A percentile compares a stretch with the other conserved stretches of the same genome.
Conservation (phyloP, 305 asterid genomes). For the Stenogyne calaminthoides region DNA sequence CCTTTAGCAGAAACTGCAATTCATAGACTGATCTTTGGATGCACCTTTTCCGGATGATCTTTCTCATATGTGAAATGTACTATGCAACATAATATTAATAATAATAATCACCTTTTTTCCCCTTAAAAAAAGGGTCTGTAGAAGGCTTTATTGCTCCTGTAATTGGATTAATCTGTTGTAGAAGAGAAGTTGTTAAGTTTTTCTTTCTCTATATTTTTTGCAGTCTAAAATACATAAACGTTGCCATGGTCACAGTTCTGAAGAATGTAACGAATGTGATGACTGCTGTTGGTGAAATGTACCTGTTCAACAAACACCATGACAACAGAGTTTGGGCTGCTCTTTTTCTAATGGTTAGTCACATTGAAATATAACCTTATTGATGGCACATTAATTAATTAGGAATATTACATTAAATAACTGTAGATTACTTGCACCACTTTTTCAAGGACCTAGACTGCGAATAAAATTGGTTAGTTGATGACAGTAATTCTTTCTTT, state of each 20-base stretch:
- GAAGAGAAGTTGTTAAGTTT: slow-evolving; percentile 6
- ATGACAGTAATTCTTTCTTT: not conserved
- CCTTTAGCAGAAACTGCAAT: not conserved
- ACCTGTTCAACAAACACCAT: slow-evolving; percentile 79
- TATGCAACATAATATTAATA: not conserved
- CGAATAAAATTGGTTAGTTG: slow-evolving; percentile 3
- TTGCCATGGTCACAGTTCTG: slow-evolving; percentile 97
- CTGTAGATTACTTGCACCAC: slow-evolving; percentile 6
- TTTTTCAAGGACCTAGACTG: slow-evolving; percentile 5
- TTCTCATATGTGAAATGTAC: not conserved
- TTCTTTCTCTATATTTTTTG: slow-evolving; percentile 22
- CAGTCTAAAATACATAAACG: slow-evolving; percentile 87
- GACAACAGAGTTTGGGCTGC: slow-evolving; percentile 95
- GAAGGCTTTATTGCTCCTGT: slow-evolving; percentile 7
- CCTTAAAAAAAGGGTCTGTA: not conserved
- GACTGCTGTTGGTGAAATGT: slow-evolving; percentile 96
- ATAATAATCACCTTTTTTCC: not conserved
- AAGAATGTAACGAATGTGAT: slow-evolving; percentile 95
- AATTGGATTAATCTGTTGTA: slow-evolving; percentile 13
- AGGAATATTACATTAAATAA: not conserved
- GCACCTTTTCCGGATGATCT: not conserved
- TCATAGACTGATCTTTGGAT: not conserved
- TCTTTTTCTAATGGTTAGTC: slow-evolving; percentile 84
- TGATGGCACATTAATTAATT: too few species aligned
- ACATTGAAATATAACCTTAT: not conserved